phyloP scores from a whole-genome alignment of 768 basidiomycete species.

The Mycena belliarum region DNA sequence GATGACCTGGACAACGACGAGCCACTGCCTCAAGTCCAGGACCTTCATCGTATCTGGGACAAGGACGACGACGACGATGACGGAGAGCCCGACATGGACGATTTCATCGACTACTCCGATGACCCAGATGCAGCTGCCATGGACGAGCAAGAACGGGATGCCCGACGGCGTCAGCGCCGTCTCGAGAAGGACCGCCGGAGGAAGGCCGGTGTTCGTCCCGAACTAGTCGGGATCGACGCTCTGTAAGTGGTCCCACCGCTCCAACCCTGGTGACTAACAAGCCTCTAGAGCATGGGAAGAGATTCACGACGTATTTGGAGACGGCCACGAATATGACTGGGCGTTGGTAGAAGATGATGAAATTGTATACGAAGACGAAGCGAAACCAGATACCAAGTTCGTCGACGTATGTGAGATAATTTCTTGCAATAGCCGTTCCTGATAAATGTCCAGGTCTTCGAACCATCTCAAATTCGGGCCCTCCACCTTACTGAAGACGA shows the following conservation, averaged over 20 bases:
- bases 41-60: conserved; percentile 80
- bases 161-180: conserved; percentile 65
- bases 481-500: conserved; percentile 91
- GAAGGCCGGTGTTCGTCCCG: conserved; percentile 62
- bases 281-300: conserved; percentile 85
- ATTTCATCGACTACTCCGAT: conserved; percentile 82
- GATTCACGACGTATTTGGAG: conserved; percentile 94
- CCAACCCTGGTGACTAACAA: conserved; percentile 14
- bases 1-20: conserved; percentile 68
- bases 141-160: conserved; percentile 77
- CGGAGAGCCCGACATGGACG: conserved; percentile 72
- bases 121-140: conserved; percentile 67
- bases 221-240: conserved; percentile 82
- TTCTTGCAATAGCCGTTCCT: conserved; percentile 11
- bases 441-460: conserved; percentile 73
- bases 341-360: conserved; percentile 86
- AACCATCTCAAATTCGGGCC: conserved; percentile 92
- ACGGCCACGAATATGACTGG: conserved; percentile 96
- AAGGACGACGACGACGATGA: conserved; percentile 83
- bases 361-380: conserved; percentile 43
- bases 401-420: conserved; percentile 62
- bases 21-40: conserved; percentile 58
- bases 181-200: conserved; percentile 70
- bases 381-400: conserved; percentile 79
- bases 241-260: conserved; percentile 34